Percentiles rank a stretch among this genome's conserved stretches.
Conservation (phyloP, 2,329 filamentous ascomycete species). For the Xylariales sp. region DNA sequence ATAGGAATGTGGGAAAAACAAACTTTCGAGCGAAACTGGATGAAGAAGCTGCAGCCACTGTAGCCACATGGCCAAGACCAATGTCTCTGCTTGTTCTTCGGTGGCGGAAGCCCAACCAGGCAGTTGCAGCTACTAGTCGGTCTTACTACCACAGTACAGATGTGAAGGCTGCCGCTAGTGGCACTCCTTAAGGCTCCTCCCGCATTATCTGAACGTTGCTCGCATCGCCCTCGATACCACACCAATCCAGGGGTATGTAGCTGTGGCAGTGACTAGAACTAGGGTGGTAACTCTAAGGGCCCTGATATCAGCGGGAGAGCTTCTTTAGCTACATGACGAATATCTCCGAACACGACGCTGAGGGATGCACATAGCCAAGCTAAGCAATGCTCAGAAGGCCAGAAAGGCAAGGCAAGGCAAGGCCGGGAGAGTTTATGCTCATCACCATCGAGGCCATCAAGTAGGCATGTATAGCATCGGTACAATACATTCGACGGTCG, state of each 20-base stretch:
- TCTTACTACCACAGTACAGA: conserved; percentile 1
- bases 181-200: conserved; percentile 8
- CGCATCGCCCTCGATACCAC: conserved; percentile 5
- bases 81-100: background rate
- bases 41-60: conserved; percentile 4
- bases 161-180: conserved; percentile 7
- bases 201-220: conserved; percentile 10
- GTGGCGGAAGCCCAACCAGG: conserved; percentile 8
- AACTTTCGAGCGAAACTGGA: conserved; percentile 4
- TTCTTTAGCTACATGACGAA: conserved; percentile 9
- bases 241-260: background rate
- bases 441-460: too few relatives aligned
- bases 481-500: too few relatives aligned
- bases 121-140: conserved; percentile 7
- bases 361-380: conserved; percentile 1
- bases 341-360: conserved; percentile 10
- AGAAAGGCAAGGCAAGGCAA: background rate
- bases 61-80: background rate
- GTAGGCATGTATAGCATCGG: too few relatives aligned
- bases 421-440: too few relatives aligned
- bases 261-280: too few relatives aligned
- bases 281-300: conserved; percentile 3
- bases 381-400: background rate
- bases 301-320: conserved; percentile 1
- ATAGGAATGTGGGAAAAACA: conserved; percentile 1